Evolutionary conservation across 1,284 basidiomycete species (phyloP).

Genomic region (Flammula alnicola): DNA sequence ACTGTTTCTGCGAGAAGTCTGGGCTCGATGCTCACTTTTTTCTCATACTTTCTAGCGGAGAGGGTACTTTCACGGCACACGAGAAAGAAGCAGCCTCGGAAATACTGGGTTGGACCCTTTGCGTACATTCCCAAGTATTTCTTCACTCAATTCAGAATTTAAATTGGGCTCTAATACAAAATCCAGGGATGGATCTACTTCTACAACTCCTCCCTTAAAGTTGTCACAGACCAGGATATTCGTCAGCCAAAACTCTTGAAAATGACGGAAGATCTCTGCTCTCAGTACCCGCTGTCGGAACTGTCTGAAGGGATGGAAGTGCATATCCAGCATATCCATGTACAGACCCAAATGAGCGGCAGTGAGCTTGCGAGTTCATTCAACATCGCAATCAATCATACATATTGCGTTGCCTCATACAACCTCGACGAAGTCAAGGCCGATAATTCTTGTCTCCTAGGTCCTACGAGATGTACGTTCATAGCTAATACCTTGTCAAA

Average conservation of each 20-base stretch:
- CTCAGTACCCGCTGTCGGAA: slow-evolving; percentile 30
- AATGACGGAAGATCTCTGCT: slow-evolving; percentile 31
- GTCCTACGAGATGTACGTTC: slow-evolving; percentile 31
- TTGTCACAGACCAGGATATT: slow-evolving; percentile 54
- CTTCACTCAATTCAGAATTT: not conserved
- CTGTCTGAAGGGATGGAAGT: slow-evolving; percentile 47
- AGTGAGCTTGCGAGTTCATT: slow-evolving; percentile 25
- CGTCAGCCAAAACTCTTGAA: slow-evolving; percentile 38
- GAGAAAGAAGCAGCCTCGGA: slow-evolving; percentile 13
- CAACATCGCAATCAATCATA: slow-evolving; percentile 46
- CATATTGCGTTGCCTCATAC: slow-evolving; percentile 45
- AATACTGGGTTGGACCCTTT: slow-evolving; percentile 33
- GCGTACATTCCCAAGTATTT: slow-evolving; percentile 38
- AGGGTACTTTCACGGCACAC: slow-evolving; percentile 6
- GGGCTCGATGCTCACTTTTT: no score
- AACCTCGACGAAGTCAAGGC: slow-evolving; percentile 35
- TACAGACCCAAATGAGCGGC: slow-evolving; percentile 24
- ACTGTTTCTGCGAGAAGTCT: not conserved
- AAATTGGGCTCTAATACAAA: not conserved
- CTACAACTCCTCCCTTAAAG: slow-evolving; percentile 38
- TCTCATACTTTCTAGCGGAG: slow-evolving; percentile 3
- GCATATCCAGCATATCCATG: slow-evolving; percentile 40
- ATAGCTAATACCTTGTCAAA: not conserved
- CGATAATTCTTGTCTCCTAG: slow-evolving; percentile 27
- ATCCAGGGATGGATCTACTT: slow-evolving; percentile 55